phyloP scores from a whole-genome alignment of 306 rosid genomes.

The Vicia villosa region DNA sequence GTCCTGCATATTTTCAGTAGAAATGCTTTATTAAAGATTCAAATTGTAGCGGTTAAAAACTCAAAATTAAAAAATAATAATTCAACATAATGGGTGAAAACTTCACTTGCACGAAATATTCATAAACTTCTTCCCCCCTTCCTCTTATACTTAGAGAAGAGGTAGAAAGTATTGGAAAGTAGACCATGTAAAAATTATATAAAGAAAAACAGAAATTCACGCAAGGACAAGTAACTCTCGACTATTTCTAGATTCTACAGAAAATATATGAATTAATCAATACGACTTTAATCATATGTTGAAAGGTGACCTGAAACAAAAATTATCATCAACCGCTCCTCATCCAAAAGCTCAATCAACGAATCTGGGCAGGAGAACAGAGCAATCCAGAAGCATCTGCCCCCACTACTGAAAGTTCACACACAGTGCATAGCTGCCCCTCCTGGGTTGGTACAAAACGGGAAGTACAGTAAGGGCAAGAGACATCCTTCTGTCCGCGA shows the following conservation, averaged over 20 bases:
- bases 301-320: constrained; percentile 46
- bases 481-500: constrained; percentile 83
- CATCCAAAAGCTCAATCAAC: constrained; percentile 53
- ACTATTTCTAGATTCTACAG: constrained; percentile 45
- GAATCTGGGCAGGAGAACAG: constrained; percentile 82
- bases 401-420: constrained; percentile 85
- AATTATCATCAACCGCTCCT: constrained; percentile 35
- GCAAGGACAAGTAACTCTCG: constrained; percentile 33
- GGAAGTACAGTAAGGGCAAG: constrained; percentile 86
- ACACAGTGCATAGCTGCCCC: constrained; percentile 76
- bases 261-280: constrained; percentile 40
- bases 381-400: constrained; percentile 92
- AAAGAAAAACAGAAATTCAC: constrained; percentile 28
- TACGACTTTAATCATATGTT: constrained; percentile 35
- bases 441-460: constrained; percentile 85
- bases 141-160: constrained; percentile 29
- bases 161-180: constrained; percentile 32
- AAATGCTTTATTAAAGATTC: constrained; percentile 38
- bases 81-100: constrained; percentile 38
- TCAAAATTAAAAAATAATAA: constrained; percentile 37
- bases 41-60: constrained; percentile 39
- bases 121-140: constrained; percentile 34
- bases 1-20: constrained; percentile 2
- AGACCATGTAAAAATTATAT: constrained; percentile 26
- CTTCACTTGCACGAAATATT: constrained; percentile 39